phyloP scores from a whole-genome alignment of 371 early-diverging fungal species.

The Rhizopus sp. region DNA sequence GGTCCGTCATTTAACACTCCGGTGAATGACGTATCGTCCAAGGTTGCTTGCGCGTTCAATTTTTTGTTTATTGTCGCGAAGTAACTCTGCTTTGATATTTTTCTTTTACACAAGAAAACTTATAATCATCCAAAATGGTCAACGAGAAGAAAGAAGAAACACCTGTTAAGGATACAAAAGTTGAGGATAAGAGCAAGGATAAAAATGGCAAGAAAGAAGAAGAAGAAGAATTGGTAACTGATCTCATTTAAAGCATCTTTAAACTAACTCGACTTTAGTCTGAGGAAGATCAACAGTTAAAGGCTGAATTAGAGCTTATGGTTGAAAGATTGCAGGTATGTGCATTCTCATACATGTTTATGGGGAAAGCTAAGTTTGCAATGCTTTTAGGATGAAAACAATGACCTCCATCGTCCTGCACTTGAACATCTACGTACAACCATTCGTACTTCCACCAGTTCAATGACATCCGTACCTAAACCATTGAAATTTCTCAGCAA shows the following conservation, averaged over 20 bases:
- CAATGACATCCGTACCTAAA: slow-evolving; percentile 99
- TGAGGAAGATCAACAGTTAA: slow-evolving; percentile 95
- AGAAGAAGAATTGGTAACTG: slow-evolving; percentile 50
- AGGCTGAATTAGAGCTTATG: slow-evolving; percentile 91
- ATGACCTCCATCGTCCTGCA: slow-evolving; percentile 81
- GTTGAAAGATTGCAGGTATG: slow-evolving; percentile 84
- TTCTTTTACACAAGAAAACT: neutral
- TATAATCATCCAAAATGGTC: slow-evolving; percentile 16
- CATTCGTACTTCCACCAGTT: slow-evolving; percentile 92
- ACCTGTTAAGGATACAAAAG: slow-evolving; percentile 15
- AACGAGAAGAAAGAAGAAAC: slow-evolving; percentile 29
- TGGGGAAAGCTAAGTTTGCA: neutral
- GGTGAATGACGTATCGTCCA: too few relatives aligned
- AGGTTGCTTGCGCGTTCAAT: too few relatives aligned
- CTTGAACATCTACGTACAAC: slow-evolving; percentile 85
- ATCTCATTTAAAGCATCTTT: too few relatives aligned
- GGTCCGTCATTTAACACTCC: too few relatives aligned
- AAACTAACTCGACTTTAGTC: slow-evolving; percentile 58
- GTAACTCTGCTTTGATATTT: too few relatives aligned
- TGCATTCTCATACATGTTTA: neutral
- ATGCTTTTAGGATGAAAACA: slow-evolving; percentile 57
- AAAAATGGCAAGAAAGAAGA: slow-evolving; percentile 48
- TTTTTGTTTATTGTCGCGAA: too few relatives aligned
- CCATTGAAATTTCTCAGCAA: slow-evolving; percentile 94
- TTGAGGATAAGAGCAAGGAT: slow-evolving; percentile 33